Evolutionary conservation across 2,329 filamentous ascomycete species (phyloP).

Genomic region (Epichloe sp.): DNA sequence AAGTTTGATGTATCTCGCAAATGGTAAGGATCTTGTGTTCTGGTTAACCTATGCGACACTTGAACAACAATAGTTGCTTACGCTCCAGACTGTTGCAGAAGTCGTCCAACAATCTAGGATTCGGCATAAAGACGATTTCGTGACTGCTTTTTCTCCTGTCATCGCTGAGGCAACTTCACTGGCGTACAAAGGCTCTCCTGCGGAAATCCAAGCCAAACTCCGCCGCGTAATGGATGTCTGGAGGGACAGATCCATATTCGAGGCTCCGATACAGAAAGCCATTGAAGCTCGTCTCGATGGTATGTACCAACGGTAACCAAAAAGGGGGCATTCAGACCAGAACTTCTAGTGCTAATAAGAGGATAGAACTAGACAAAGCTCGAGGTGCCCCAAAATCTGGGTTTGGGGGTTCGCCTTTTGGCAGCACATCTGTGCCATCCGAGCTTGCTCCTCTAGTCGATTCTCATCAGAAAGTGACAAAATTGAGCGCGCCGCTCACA

Average conservation of each 20-base stretch:
- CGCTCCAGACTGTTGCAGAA: conserved; percentile 43
- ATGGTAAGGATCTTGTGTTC: conserved; percentile 47
- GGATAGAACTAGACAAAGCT: conserved; percentile 49
- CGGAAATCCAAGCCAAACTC: conserved; percentile 79
- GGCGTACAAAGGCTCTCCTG: conserved; percentile 82
- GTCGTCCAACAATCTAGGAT: conserved; percentile 94
- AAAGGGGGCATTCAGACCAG: too few species aligned
- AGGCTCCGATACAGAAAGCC: conserved; percentile 61
- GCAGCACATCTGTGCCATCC: conserved; percentile 51
- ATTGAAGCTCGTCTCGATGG: conserved; percentile 71
- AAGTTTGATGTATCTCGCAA: conserved; percentile 87
- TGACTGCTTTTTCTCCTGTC: conserved; percentile 80
- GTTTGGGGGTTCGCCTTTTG: conserved; percentile 43
- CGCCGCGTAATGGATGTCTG: conserved; percentile 88
- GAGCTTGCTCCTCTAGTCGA: conserved; percentile 68
- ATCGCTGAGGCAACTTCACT: conserved; percentile 79
- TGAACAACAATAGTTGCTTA: not conserved
- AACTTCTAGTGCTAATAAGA: not conserved
- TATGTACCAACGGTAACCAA: conserved; percentile 24
- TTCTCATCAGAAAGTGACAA: conserved; percentile 60
- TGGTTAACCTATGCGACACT: not conserved
- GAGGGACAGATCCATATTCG: conserved; percentile 78
- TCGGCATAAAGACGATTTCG: conserved; percentile 82
- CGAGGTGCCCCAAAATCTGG: conserved; percentile 38
- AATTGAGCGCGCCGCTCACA: conserved; percentile 55